Conservation (phyloP, 2,329 filamentous ascomycete genomes). For the Ophiocordyceps australis region DNA sequence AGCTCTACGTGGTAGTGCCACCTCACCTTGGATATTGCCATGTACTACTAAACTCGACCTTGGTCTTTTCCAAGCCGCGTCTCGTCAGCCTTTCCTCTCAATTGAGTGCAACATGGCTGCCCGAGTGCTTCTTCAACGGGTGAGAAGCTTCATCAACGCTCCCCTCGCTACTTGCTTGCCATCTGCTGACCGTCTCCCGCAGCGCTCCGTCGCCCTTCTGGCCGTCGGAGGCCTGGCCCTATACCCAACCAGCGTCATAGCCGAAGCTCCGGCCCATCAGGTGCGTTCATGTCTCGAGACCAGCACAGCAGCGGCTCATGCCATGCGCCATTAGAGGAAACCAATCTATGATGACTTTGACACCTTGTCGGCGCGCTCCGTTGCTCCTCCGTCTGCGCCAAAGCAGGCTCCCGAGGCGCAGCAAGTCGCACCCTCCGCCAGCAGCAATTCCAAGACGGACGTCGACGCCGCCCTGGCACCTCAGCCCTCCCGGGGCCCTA, state of each 20-base stretch:
- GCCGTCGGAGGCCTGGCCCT: slow-evolving; percentile 29
- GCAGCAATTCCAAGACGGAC: slow-evolving; percentile 8
- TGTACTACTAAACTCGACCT: too few relatives aligned
- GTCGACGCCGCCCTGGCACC: slow-evolving; percentile 9
- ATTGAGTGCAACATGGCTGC: slow-evolving; percentile 35
- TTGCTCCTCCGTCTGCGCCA: not conserved
- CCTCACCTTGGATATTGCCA: too few relatives aligned
- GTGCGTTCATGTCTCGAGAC: too few relatives aligned
- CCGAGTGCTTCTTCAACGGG: slow-evolving; percentile 39
- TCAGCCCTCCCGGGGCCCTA: slow-evolving; percentile 31
- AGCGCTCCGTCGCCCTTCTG: slow-evolving; percentile 35
- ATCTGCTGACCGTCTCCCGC: slow-evolving; percentile 11
- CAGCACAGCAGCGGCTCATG: too few relatives aligned
- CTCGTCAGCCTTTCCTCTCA: too few relatives aligned
- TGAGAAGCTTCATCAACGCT: too few relatives aligned
- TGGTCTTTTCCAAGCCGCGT: too few relatives aligned
- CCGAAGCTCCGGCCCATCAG: slow-evolving; percentile 33
- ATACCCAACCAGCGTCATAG: slow-evolving; percentile 26
- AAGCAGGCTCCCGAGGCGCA: too few relatives aligned
- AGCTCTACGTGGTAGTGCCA: too few relatives aligned
- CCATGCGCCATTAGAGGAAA: slow-evolving; percentile 24
- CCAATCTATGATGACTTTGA: slow-evolving; percentile 69
- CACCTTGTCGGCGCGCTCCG: slow-evolving; percentile 11
- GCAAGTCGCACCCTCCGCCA: not conserved
- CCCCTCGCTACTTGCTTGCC: slow-evolving; percentile 2